These are phyloP conservation scores for Ganoderma sinense DNA, from an alignment of 1,284 basidiomycete genomes.

Conservation along the genomic window DNA sequence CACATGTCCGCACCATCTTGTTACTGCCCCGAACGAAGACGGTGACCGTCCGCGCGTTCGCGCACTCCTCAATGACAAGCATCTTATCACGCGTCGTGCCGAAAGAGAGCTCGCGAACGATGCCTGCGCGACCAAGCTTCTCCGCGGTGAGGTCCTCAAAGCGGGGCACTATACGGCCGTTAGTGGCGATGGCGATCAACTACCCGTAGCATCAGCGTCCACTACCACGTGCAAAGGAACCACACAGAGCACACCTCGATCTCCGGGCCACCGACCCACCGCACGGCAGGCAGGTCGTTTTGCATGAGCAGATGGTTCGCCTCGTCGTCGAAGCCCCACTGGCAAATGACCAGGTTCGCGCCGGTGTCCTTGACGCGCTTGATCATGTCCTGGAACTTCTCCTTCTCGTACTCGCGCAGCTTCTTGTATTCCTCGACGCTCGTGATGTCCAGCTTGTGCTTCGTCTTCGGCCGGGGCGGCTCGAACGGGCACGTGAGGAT, in stretches of 20 bases:
- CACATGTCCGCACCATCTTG: conserved; percentile 83
- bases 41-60: conserved; percentile 95
- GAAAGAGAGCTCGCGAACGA: conserved; percentile 94
- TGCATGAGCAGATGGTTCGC: conserved; percentile 98
- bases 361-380: conserved; percentile 97
- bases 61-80: conserved; percentile 99
- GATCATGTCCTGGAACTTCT: conserved; percentile 98
- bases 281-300: conserved; percentile 96
- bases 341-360: conserved; percentile 98
- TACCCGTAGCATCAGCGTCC: conserved; percentile 40
- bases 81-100: conserved; percentile 99
- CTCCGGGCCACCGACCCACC: conserved; percentile 99
- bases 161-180: conserved; percentile 97
- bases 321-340: conserved; percentile 99
- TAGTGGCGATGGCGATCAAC: conserved; percentile 98
- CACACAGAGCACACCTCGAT: conserved; percentile 76
- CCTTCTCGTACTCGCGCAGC: conserved; percentile 93
- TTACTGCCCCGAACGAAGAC: conserved; percentile 98
- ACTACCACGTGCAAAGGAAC: background rate
- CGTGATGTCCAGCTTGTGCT: conserved; percentile 98
- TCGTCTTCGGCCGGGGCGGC: conserved; percentile 98
- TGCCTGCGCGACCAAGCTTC: conserved; percentile 93
- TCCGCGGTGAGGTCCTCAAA: conserved; percentile 94
- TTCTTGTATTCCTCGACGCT: conserved; percentile 98
- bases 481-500: conserved; percentile 99